Evolutionary conservation across 2,329 filamentous ascomycete genomes (phyloP).

Genomic region (Teratosphaeria destructans): DNA sequence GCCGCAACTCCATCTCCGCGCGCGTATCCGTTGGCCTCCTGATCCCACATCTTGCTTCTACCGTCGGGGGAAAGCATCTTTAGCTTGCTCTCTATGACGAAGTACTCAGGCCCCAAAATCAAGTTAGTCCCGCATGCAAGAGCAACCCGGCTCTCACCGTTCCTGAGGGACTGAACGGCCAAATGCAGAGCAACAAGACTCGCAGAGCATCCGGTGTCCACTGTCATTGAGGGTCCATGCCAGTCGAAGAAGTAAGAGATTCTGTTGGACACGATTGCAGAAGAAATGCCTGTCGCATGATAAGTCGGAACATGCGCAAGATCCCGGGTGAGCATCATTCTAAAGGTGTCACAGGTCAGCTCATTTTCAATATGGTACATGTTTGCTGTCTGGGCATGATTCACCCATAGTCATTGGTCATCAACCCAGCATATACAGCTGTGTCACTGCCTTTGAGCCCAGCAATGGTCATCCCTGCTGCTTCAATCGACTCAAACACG

Average conservation of each 20-base stretch:
- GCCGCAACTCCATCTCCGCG: constrained; percentile 17
- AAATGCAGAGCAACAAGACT: constrained; percentile 11
- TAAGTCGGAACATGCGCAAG: constrained; percentile 3
- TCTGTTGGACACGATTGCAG: constrained; percentile 13
- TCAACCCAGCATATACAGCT: neutral
- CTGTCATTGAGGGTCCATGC: constrained; percentile 14
- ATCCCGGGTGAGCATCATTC: too few relatives aligned
- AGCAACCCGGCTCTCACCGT: neutral
- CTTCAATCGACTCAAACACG: neutral
- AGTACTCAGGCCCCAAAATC: neutral
- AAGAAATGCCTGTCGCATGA: constrained; percentile 13
- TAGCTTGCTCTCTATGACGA: neutral
- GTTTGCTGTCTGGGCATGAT: too few relatives aligned
- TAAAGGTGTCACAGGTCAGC: too few relatives aligned
- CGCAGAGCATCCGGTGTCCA: constrained; percentile 24
- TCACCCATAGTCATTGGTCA: neutral
- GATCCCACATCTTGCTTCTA: constrained; percentile 6
- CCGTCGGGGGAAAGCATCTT: neutral
- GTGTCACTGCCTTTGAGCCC: neutral
- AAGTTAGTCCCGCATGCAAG: neutral
- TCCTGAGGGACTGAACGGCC: neutral
- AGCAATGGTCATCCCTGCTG: constrained; percentile 2
- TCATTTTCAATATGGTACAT: too few relatives aligned
- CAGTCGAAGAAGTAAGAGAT: constrained; percentile 19
- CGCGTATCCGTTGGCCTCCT: constrained; percentile 16